phyloP scores from a whole-genome alignment of 2,329 filamentous ascomycete genomes.

The Pestalotiopsis sp. region DNA sequence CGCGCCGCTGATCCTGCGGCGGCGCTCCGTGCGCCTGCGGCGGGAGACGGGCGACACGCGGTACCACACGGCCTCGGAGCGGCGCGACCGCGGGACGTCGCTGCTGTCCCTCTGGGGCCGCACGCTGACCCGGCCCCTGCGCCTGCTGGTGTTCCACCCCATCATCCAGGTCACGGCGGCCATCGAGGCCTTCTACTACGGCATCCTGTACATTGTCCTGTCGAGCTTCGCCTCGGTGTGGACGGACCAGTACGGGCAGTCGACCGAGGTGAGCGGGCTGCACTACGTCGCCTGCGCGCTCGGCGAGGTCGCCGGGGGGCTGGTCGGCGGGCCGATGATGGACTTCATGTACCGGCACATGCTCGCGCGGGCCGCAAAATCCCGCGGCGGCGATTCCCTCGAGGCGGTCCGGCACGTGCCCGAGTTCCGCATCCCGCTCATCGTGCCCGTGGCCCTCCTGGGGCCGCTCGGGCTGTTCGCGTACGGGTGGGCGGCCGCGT shows the following conservation, averaged over 20 bases:
- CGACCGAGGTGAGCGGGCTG: conserved; percentile 59
- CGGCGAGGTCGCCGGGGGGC: conserved; percentile 60
- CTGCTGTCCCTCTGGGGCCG: conserved; percentile 23
- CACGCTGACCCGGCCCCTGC: conserved; percentile 55
- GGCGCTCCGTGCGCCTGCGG: conserved; percentile 34
- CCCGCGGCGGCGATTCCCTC: neutral
- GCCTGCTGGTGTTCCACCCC: conserved; percentile 58
- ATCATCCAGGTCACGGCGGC: conserved; percentile 59
- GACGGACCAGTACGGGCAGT: conserved; percentile 54
- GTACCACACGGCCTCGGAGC: conserved; percentile 40
- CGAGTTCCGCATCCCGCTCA: conserved; percentile 65
- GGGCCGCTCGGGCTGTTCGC: conserved; percentile 36
- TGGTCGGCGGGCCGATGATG: conserved; percentile 45
- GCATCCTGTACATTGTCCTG: conserved; percentile 64
- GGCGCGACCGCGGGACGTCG: conserved; percentile 29
- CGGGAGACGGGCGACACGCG: conserved; percentile 28
- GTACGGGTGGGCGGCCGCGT: conserved; percentile 46
- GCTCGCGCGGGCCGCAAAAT: conserved; percentile 5
- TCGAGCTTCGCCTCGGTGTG: conserved; percentile 64
- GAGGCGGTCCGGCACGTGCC: conserved; percentile 35
- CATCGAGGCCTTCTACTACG: conserved; percentile 62
- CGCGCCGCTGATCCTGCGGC: conserved; percentile 33
- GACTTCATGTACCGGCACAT: conserved; percentile 38
- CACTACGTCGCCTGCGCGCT: conserved; percentile 66
- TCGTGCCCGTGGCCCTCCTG: conserved; percentile 52